Base-by-base conservation (phyloP, 306 rosid species). In the Corylus avellana region DNA sequence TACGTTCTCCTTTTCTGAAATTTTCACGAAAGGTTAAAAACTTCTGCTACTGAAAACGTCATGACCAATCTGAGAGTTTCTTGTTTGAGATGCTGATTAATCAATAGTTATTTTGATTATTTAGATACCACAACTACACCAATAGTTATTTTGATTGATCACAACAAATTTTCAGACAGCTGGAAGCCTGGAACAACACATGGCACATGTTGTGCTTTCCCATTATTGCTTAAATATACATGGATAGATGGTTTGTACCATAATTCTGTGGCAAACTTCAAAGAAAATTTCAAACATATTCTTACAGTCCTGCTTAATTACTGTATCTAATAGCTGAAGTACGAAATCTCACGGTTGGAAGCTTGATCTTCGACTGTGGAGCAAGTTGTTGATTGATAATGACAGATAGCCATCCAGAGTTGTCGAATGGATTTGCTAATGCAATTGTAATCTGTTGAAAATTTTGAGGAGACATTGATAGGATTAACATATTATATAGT, bases 391-490 rank as follows among this genome's bases (percentile, higher is more conserved):
- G 79, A 73, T 50, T 58, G 46, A 56, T 75, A 75, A 75, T 59
- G 59, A 78, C 55, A 27, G 54, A 50, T 16, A 1, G 47, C 50
- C 57, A 76, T 55, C 78, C 70, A 27, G 66, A 20, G 64, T 63
- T 16, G 56, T 48, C 74, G 37, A 59, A 72, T 29, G 55, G 49
- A 44, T 32, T 35, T 49, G 78, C 84, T 81, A 87, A 29, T 77
- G 83, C 63, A 83, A 85, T 61, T 83, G 83, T 78, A 88, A 73
- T 75, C 91, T 88, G 91, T 80, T 72, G 64, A 79, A 80, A 12
- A 61, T 72, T 74, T 77, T 59, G 50, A 67, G 51, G 25, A 67
- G 27, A 37, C 29, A 39, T 13, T 14, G 3, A 16, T 39, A 37
- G 51, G 22, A 35, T 67, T 67, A 53, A 18, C 18, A 67, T 37